Evolutionary conservation across 2,329 filamentous ascomycete genomes (phyloP).

Genomic region (Orbilia oligospora): DNA sequence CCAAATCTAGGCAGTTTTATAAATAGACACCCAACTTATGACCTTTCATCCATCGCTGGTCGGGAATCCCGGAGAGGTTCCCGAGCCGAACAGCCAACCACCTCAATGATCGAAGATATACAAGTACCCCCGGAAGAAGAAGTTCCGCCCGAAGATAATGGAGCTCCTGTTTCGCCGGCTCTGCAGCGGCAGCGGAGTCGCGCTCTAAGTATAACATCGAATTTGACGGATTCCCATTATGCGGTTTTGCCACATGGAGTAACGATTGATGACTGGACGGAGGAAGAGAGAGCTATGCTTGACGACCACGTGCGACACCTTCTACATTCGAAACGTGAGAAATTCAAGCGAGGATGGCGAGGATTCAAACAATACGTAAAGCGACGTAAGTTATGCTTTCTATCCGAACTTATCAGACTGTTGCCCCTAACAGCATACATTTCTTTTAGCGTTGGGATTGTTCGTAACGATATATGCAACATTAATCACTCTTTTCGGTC

Average conservation of each 20-base stretch:
- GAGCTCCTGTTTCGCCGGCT: constrained; percentile 34
- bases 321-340: constrained; percentile 83
- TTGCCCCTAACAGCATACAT: constrained; percentile 14
- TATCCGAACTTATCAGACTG: not conserved
- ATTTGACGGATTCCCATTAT: constrained; percentile 79
- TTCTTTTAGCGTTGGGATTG: constrained; percentile 77
- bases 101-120: constrained; percentile 63
- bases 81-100: constrained; percentile 56
- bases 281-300: constrained; percentile 80
- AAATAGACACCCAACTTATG: constrained; percentile 84
- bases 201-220: constrained; percentile 76
- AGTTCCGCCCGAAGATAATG: constrained; percentile 12
- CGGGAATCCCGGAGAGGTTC: constrained; percentile 62
- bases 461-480: constrained; percentile 86
- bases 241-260: constrained; percentile 83
- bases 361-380: constrained; percentile 85
- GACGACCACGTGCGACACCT: constrained; percentile 91
- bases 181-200: constrained; percentile 66
- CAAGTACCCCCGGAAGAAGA: constrained; percentile 57
- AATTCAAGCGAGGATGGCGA: constrained; percentile 83
- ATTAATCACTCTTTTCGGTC: constrained; percentile 85
- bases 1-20: constrained; percentile 82
- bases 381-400: constrained; percentile 72
- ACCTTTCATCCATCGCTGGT: constrained; percentile 71
- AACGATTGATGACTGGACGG: constrained; percentile 80